A percentile compares a stretch with the other conserved stretches of the same genome.
These are phyloP conservation scores for Proliferodiscus dingleyae DNA, from an alignment of 2,329 filamentous ascomycete genomes.

Conservation along the genomic window DNA sequence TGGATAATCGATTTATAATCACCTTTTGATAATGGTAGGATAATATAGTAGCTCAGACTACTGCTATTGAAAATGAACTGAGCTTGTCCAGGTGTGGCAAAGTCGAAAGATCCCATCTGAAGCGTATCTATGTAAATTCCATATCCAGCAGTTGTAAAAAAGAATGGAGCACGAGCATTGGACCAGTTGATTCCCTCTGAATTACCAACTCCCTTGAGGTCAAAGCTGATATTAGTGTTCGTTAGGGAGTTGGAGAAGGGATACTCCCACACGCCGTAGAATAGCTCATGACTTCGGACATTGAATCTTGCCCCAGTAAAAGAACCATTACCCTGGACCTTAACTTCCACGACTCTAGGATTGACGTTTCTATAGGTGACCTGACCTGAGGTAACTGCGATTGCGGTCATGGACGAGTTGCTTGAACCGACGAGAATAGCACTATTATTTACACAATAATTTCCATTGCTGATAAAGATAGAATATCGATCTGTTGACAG, in stretches of 20 bases:
- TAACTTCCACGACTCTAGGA: conserved; percentile 12
- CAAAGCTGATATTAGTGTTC: conserved; percentile 16
- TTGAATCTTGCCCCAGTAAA: conserved; percentile 13
- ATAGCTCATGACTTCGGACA: conserved; percentile 8
- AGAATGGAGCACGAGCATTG: conserved; percentile 34
- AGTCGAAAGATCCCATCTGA: conserved; percentile 31
- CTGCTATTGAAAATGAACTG: conserved; percentile 31
- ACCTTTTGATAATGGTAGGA: conserved; percentile 11
- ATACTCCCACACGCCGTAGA: conserved; percentile 19
- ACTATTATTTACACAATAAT: neutral
- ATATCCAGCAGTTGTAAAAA: conserved; percentile 30
- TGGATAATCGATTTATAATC: conserved; percentile 13
- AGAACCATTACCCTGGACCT: conserved; percentile 7
- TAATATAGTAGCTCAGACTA: conserved; percentile 30
- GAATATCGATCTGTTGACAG: neutral
- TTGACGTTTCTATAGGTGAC: conserved; percentile 10
- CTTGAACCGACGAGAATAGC: conserved; percentile 1
- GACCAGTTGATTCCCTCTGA: conserved; percentile 32
- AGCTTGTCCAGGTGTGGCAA: conserved; percentile 21
- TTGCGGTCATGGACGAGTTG: neutral
- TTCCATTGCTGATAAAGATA: neutral
- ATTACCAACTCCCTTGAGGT: conserved; percentile 24
- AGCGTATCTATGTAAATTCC: conserved; percentile 33
- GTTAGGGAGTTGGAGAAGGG: conserved; percentile 12
- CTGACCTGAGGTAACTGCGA: neutral